Evolutionary conservation across 352 stramenopile species (phyloP).

Genomic region (Pythium brassicae): DNA sequence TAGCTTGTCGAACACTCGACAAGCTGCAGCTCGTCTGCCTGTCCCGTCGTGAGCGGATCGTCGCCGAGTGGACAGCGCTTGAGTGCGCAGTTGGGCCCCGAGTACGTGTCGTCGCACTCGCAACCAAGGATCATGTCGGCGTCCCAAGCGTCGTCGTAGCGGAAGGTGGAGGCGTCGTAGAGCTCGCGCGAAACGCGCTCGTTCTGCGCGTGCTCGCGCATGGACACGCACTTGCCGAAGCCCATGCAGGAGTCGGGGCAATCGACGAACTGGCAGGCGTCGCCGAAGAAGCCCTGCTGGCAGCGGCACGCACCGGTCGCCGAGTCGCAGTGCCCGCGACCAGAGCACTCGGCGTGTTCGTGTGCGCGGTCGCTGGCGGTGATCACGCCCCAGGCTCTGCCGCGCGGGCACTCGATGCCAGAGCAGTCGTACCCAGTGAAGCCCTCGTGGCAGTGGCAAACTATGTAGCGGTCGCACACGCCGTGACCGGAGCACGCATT

Average conservation of each 20-base stretch:
- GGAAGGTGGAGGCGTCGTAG: constrained; percentile 33
- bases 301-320: constrained; percentile 72
- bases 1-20: constrained; percentile 57
- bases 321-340: constrained; percentile 66
- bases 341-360: constrained; percentile 42
- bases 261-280: constrained; percentile 55
- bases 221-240: constrained; percentile 66
- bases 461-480: constrained; percentile 46
- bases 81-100: constrained; percentile 41
- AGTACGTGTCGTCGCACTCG: constrained; percentile 60
- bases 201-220: constrained; percentile 50
- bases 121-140: constrained; percentile 75
- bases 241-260: constrained; percentile 46
- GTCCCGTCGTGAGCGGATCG: constrained; percentile 56
- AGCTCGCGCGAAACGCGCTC: constrained; percentile 44
- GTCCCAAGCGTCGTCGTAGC: constrained; percentile 67
- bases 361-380: constrained; percentile 42
- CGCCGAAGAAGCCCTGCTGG: constrained; percentile 71
- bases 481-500: constrained; percentile 58
- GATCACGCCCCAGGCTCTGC: constrained; percentile 54
- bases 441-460: constrained; percentile 48
- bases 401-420: constrained; percentile 33
- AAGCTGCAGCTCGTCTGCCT: constrained; percentile 65
- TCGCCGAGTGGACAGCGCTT: constrained; percentile 63
- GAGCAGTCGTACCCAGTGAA: constrained; percentile 72